Evolutionary conservation across 2,329 filamentous ascomycete genomes (phyloP).

Genomic region (Aspergillus viridinutans): DNA sequence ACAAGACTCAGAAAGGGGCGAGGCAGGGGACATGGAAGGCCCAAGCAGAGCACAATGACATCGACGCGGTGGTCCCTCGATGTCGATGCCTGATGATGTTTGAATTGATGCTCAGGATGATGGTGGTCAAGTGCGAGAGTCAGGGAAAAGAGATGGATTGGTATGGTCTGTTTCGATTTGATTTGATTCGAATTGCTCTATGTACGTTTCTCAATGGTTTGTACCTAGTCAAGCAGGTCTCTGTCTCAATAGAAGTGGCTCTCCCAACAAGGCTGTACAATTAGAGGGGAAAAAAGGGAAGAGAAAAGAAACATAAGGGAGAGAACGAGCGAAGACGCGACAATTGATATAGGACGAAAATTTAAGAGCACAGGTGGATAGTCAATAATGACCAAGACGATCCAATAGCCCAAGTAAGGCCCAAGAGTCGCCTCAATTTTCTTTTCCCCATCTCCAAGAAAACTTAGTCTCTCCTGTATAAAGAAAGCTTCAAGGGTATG

Average conservation of each 20-base stretch:
- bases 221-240: background rate
- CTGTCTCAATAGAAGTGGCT: background rate
- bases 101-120: no score
- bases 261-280: background rate
- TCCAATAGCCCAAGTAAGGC: slow-evolving; percentile 18
- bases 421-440: slow-evolving; percentile 2
- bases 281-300: background rate
- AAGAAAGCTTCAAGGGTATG: background rate
- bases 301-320: background rate
- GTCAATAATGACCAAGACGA: slow-evolving; percentile 3
- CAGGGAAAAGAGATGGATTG: background rate
- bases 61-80: background rate
- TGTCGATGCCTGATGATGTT: background rate
- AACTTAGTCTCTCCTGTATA: background rate
- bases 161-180: no score
- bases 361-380: slow-evolving; percentile 3
- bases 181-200: background rate
- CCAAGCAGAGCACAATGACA: slow-evolving; percentile 11
- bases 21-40: slow-evolving; percentile 11
- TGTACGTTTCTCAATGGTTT: background rate
- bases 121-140: no score
- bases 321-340: background rate
- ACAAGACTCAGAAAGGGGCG: slow-evolving; percentile 20
- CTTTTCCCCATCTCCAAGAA: background rate
- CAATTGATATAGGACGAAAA: background rate